Evolutionary conservation across 1,139 yeast species (phyloP).

Genomic region (Pneumocystis wakefieldiae): DNA sequence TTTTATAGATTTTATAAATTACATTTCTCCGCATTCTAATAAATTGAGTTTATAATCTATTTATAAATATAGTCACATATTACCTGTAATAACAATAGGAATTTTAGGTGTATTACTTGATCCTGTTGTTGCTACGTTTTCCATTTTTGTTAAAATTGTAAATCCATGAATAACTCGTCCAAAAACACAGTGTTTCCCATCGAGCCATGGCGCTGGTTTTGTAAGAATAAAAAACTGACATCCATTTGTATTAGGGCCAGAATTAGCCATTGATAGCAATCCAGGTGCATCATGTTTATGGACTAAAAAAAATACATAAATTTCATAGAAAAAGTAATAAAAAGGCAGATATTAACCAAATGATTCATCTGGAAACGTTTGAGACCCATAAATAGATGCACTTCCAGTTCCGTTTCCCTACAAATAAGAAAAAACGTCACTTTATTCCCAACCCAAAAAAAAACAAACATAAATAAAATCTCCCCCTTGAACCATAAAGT

Average conservation of each 20-base stretch:
- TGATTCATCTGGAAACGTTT: conserved; percentile 75
- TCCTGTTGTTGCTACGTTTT: conserved; percentile 29
- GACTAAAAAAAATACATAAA: conserved; percentile 76
- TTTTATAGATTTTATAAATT: not conserved
- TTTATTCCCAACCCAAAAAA: not conserved
- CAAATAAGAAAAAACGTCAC: not conserved
- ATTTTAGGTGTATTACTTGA: conserved; percentile 34
- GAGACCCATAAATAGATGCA: conserved; percentile 34
- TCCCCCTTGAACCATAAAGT: conserved; percentile 91
- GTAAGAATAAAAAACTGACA: conserved; percentile 86
- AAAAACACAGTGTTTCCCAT: conserved; percentile 92
- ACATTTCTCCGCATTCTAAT: conserved; percentile 8
- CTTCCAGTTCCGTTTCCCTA: conserved; percentile 35
- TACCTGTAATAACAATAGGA: conserved; percentile 1
- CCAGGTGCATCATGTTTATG: conserved; percentile 70
- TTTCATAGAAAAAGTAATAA: conserved; percentile 77
- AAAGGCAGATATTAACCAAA: conserved; percentile 30
- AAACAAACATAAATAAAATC: conserved; percentile 53
- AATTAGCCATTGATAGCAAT: conserved; percentile 85
- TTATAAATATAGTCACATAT: not conserved
- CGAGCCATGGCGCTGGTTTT: conserved; percentile 48
- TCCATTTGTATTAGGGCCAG: conserved; percentile 90
- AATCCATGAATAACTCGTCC: conserved; percentile 80
- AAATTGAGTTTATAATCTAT: not conserved
- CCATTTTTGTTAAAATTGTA: conserved; percentile 63